Evolutionary conservation across 495 filamentous ascomycete genomes (phyloP).

Genomic region (Mytilinidion resinicola): DNA sequence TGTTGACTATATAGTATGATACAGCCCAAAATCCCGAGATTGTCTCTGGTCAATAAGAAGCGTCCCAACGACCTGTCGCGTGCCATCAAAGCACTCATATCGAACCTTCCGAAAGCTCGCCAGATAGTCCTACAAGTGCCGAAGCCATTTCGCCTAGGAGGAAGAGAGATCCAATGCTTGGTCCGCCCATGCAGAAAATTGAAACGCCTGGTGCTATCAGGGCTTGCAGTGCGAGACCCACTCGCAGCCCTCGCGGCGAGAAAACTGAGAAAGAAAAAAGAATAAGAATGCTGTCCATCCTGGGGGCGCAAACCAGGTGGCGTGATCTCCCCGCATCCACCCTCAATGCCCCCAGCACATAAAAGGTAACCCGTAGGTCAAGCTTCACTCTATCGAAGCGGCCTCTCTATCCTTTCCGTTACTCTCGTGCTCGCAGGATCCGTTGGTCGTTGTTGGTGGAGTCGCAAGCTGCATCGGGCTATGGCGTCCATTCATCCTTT

Average conservation of each 20-base stretch:
- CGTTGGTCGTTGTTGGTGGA: conserved; percentile 33
- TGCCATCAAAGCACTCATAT: background rate
- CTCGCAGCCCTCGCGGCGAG: background rate
- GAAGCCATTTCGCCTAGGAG: background rate
- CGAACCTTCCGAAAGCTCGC: background rate
- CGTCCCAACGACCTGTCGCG: no score
- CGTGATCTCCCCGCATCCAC: background rate
- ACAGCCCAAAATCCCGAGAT: no score
- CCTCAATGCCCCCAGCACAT: background rate
- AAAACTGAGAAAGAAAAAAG: background rate
- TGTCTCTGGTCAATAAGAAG: no score
- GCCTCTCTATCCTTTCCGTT: background rate
- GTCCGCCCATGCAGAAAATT: background rate
- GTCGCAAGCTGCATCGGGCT: conserved; percentile 34
- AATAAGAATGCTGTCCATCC: background rate
- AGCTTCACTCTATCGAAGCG: background rate
- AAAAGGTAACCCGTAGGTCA: background rate
- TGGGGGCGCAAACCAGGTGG: no score
- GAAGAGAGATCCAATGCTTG: background rate
- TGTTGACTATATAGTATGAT: no score
- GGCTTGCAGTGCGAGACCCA: background rate
- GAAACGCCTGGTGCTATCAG: background rate
- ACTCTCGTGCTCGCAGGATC: conserved; percentile 25
- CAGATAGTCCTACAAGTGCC: background rate
- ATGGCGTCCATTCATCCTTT: conserved; percentile 1